These are phyloP conservation scores for Aspergillus calidoustus DNA, from an alignment of 2,329 filamentous ascomycete species.

Conservation along the genomic window DNA sequence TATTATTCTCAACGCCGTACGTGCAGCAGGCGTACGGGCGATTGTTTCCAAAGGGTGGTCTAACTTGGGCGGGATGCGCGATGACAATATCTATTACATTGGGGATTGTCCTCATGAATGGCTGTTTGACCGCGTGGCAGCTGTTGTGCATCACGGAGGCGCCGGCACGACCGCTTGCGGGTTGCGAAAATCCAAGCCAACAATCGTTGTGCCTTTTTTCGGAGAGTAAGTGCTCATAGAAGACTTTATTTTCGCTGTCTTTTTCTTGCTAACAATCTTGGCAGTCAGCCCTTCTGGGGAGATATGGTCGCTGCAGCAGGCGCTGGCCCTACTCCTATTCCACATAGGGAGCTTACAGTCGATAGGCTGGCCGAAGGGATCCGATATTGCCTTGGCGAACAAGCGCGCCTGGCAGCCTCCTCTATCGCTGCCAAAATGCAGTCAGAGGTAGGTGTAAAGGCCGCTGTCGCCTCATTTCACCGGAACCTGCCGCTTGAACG, in stretches of 20 bases:
- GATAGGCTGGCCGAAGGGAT: constrained; percentile 40
- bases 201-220: constrained; percentile 62
- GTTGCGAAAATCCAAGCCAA: constrained; percentile 56
- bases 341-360: constrained; percentile 49
- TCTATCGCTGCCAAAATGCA: background rate
- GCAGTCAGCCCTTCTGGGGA: constrained; percentile 58
- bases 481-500: background rate
- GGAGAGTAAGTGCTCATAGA: constrained; percentile 48
- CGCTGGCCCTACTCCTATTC: constrained; percentile 55
- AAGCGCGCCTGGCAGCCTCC: background rate
- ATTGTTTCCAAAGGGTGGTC: constrained; percentile 62
- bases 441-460: background rate
- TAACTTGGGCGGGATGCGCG: constrained; percentile 41
- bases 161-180: constrained; percentile 63
- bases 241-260: background rate
- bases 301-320: constrained; percentile 55
- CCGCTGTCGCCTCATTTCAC: constrained; percentile 9
- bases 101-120: constrained; percentile 62
- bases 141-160: constrained; percentile 65
- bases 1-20: constrained; percentile 53
- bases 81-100: constrained; percentile 52
- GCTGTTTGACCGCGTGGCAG: constrained; percentile 60
- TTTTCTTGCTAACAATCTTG: background rate
- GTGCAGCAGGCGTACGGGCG: constrained; percentile 53
- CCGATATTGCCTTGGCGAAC: background rate